These are phyloP conservation scores for Asterochloris sp. DNA, from an alignment of 139 green algal species.

Conservation along the genomic window DNA sequence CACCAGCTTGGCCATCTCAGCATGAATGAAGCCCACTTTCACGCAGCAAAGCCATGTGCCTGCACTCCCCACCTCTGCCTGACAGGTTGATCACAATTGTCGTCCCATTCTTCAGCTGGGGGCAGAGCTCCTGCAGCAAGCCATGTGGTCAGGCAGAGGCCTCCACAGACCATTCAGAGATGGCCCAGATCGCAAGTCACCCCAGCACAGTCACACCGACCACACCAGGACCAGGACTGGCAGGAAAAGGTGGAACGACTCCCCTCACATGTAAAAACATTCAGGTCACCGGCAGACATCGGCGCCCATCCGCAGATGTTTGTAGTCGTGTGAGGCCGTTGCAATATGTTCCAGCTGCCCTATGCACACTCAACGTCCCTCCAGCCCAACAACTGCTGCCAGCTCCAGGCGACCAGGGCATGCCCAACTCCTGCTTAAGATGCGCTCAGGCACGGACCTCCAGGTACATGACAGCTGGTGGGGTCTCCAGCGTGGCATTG, in stretches of 20 bases:
- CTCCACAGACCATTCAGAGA: not conserved
- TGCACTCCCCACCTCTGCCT: slow-evolving; percentile 48
- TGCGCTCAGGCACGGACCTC: too few species aligned
- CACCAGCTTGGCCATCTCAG: too few species aligned
- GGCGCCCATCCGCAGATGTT: not conserved
- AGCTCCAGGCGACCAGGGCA: too few species aligned
- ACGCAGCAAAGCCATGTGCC: too few species aligned
- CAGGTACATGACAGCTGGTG: too few species aligned
- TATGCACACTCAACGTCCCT: too few species aligned
- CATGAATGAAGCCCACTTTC: too few species aligned
- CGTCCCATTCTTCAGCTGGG: slow-evolving; percentile 71
- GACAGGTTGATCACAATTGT: slow-evolving; percentile 91
- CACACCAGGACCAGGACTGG: not conserved
- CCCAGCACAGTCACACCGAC: not conserved
- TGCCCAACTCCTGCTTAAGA: too few species aligned
- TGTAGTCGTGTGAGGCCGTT: too few species aligned
- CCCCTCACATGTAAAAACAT: not conserved
- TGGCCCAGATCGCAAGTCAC: not conserved
- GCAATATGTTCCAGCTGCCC: too few species aligned
- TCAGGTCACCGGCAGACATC: not conserved
- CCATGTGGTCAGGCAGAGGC: not conserved
- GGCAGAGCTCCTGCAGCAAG: slow-evolving; percentile 59
- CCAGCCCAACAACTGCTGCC: too few species aligned
- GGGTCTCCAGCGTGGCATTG: not conserved
- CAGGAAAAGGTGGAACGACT: not conserved